Conservation (phyloP, 768 basidiomycete genomes). For the Termitomyces sp. region DNA sequence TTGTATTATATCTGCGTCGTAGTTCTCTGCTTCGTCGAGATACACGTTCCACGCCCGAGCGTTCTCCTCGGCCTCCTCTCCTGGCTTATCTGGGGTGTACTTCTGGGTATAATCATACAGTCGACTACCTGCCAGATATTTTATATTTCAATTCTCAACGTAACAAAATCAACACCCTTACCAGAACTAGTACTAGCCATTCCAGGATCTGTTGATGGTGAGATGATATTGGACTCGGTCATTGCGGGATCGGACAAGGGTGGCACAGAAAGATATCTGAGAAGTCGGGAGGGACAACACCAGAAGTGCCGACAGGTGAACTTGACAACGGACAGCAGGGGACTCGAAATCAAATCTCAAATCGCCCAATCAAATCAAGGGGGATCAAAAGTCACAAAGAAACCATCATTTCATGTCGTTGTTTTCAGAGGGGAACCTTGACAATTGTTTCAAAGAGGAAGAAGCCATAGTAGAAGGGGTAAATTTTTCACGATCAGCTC, state of each 20-base stretch:
- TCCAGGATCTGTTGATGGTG: neutral
- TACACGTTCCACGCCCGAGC: neutral
- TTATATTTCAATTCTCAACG: neutral
- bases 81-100: neutral
- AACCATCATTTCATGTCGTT: no score
- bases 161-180: neutral
- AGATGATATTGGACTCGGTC: neutral
- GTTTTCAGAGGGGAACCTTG: no score
- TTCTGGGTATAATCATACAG: neutral
- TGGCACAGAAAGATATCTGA: no score
- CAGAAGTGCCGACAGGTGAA: no score
- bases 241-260: neutral
- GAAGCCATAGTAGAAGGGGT: no score
- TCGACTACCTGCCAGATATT: neutral
- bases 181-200: neutral
- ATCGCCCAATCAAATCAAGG: no score
- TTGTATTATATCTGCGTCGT: neutral
- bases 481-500: no score
- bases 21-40: neutral
- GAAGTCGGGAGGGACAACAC: no score
- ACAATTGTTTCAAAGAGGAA: no score
- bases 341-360: no score
- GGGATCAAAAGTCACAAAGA: no score
- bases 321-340: no score
- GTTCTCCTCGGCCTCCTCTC: neutral